Percentiles rank a stretch among this genome's conserved stretches.
Evolutionary conservation across 192 early-diverging fungal species (phyloP).

Genomic region (Coemansia sp.): DNA sequence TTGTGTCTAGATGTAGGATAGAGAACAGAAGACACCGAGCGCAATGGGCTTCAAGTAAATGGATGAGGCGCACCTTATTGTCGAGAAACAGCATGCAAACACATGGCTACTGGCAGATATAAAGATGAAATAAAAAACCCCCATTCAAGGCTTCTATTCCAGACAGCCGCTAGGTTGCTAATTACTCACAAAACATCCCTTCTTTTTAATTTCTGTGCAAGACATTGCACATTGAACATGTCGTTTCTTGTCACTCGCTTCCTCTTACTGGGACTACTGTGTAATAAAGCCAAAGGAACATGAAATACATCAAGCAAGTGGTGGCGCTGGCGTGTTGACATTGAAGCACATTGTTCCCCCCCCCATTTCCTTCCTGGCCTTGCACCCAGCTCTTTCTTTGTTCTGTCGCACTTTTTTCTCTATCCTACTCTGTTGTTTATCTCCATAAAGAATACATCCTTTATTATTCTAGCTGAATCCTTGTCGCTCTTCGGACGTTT

Average conservation of each 20-base stretch:
- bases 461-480: neutral
- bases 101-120: neutral
- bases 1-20: neutral
- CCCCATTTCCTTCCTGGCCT: neutral
- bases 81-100: neutral
- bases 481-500: neutral
- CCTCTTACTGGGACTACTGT: neutral
- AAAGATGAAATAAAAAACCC: neutral
- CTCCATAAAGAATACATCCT: neutral
- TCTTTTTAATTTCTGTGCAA: neutral
- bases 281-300: constrained; percentile 7
- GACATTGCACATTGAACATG: neutral
- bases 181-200: neutral
- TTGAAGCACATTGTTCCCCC: constrained; percentile 5
- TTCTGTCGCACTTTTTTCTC: neutral
- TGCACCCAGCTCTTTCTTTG: neutral
- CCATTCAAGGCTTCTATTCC: neutral
- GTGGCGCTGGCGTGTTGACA: constrained; percentile 2
- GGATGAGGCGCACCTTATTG: neutral
- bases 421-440: neutral
- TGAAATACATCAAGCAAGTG: neutral
- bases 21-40: neutral
- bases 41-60: neutral
- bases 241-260: neutral
- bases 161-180: neutral